Conservation (phyloP, 805 yeast species). For the Clavispora carvajalis region DNA sequence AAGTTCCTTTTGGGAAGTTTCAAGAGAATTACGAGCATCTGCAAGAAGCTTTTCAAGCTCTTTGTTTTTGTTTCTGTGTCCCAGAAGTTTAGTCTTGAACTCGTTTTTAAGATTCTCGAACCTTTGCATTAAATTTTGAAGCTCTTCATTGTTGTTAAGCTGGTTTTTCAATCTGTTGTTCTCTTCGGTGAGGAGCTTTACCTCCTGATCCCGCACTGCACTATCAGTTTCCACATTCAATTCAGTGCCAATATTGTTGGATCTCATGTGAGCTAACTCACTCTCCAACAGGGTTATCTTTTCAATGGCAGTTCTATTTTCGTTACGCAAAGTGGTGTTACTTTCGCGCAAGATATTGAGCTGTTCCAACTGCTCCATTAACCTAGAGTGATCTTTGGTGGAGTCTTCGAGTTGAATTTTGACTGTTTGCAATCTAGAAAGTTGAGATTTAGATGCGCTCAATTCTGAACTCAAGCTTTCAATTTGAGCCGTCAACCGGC, state of each 20-base stretch:
- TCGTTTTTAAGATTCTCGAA: slow-evolving; percentile 27
- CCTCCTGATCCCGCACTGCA: slow-evolving; percentile 45
- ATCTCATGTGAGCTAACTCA: slow-evolving; percentile 43
- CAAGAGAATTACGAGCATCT: slow-evolving; percentile 8
- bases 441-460: slow-evolving; percentile 45
- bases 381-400: slow-evolving; percentile 40
- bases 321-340: slow-evolving; percentile 57
- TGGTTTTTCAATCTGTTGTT: slow-evolving; percentile 51
- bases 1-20: slow-evolving; percentile 1
- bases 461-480: slow-evolving; percentile 45
- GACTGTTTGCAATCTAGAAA: slow-evolving; percentile 22
- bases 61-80: slow-evolving; percentile 23
- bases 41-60: slow-evolving; percentile 19
- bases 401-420: slow-evolving; percentile 20
- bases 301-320: slow-evolving; percentile 25
- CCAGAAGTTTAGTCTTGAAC: slow-evolving; percentile 20
- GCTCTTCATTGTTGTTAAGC: slow-evolving; percentile 16
- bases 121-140: slow-evolving; percentile 26
- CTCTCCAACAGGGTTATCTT: slow-evolving; percentile 33
- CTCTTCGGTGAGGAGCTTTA: slow-evolving; percentile 47
- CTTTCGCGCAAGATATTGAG: slow-evolving; percentile 63
- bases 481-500: slow-evolving; percentile 47
- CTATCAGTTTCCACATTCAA: slow-evolving; percentile 21
- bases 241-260: slow-evolving; percentile 29
- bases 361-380: slow-evolving; percentile 53